Percentiles rank a stretch among this genome's conserved stretches.
Conservation (phyloP, 345 rosid genomes). For the Eutrema yunnanense region DNA sequence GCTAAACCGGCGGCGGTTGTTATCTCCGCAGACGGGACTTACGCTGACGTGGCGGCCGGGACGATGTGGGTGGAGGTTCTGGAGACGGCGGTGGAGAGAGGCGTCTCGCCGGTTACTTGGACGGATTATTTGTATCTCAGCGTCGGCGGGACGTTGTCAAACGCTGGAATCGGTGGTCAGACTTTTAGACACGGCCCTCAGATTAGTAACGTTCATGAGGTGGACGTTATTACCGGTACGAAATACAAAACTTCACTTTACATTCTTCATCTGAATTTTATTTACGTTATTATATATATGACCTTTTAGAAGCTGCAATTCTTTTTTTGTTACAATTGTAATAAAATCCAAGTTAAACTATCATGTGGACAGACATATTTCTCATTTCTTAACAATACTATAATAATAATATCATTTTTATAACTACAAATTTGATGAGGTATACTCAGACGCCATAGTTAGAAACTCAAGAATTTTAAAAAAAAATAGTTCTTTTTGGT, state of each 20-base stretch:
- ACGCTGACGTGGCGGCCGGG: slow-evolving; percentile 76
- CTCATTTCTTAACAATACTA: not conserved
- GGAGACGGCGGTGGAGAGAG: slow-evolving; percentile 35
- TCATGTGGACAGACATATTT: not conserved
- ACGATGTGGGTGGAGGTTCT: slow-evolving; percentile 81
- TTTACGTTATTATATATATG: not conserved
- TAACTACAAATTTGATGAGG: not conserved
- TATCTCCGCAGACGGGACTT: slow-evolving; percentile 28
- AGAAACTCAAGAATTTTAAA: not conserved
- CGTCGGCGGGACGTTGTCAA: slow-evolving; percentile 91
- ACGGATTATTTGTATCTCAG: slow-evolving; percentile 83
- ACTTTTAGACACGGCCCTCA: slow-evolving; percentile 88
- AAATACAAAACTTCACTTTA: not conserved
- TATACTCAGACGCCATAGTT: slow-evolving; percentile 8
- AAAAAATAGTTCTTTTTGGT: not conserved
- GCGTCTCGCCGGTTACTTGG: slow-evolving; percentile 73
- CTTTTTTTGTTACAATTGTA: not conserved
- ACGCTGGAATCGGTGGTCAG: slow-evolving; percentile 94
- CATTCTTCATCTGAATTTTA: not conserved
- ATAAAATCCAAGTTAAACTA: not conserved
- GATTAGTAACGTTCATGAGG: slow-evolving; percentile 75
- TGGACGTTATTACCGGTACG: slow-evolving; percentile 88
- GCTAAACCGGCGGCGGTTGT: slow-evolving; percentile 23
- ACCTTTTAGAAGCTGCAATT: not conserved
- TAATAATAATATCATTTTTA: not conserved